These are phyloP conservation scores for Quercus parvula DNA, from an alignment of 306 rosid species.

Conservation along the genomic window DNA sequence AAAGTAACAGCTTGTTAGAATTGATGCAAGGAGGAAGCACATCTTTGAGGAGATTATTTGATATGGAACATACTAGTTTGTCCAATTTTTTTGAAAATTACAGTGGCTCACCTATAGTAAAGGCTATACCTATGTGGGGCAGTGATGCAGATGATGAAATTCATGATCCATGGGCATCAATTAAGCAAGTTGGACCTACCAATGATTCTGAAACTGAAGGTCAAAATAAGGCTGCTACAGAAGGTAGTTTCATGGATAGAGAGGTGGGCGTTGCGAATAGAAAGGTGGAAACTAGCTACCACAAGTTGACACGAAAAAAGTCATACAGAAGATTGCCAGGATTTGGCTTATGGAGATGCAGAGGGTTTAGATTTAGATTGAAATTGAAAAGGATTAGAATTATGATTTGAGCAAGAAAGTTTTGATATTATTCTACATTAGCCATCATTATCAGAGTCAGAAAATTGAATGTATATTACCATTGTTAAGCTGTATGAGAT, in stretches of 20 bases:
- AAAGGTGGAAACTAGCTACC: constrained; percentile 14
- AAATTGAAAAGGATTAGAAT: constrained; percentile 50
- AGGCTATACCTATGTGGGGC: constrained; percentile 5
- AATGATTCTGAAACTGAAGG: background rate
- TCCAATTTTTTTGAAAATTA: too few species aligned
- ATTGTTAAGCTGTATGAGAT: too few species aligned
- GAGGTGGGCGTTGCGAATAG: constrained; percentile 15
- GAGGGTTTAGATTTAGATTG: constrained; percentile 40
- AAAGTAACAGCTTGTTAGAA: constrained; percentile 47
- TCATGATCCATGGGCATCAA: constrained; percentile 56
- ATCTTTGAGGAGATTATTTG: constrained; percentile 73
- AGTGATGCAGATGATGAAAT: constrained; percentile 56
- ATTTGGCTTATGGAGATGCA: constrained; percentile 51
- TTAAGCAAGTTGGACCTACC: constrained; percentile 37
- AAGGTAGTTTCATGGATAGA: constrained; percentile 29
- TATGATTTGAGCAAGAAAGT: constrained; percentile 33
- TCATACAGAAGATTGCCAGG: constrained; percentile 62
- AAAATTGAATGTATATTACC: background rate
- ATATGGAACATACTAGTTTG: constrained; percentile 34
- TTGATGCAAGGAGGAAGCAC: constrained; percentile 80
- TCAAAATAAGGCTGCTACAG: constrained; percentile 30
- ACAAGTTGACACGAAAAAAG: constrained; percentile 54
- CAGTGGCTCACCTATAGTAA: too few species aligned
- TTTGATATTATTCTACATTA: background rate
- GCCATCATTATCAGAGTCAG: background rate